A percentile compares a stretch with the other conserved stretches of the same genome.
These are phyloP conservation scores for Mucor mucedo DNA, from an alignment of 371 early-diverging fungal genomes.

Conservation along the genomic window DNA sequence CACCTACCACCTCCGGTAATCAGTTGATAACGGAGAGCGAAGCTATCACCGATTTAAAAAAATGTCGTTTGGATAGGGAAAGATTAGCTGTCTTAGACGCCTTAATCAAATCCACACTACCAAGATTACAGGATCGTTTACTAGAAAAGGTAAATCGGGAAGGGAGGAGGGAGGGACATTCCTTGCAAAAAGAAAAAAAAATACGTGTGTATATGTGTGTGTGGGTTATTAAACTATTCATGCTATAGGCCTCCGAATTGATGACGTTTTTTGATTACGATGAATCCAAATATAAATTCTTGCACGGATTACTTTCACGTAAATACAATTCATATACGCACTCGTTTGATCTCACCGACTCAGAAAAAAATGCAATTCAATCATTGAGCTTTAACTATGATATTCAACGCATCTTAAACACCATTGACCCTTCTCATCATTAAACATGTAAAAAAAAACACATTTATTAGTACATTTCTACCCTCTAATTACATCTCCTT, in stretches of 20 bases:
- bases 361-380: constrained; percentile 31
- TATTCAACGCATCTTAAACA: constrained; percentile 12
- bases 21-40: background rate
- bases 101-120: constrained; percentile 17
- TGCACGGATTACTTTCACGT: constrained; percentile 12
- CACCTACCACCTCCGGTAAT: background rate
- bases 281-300: constrained; percentile 33
- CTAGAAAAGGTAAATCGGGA: constrained; percentile 14
- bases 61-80: constrained; percentile 49
- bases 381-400: constrained; percentile 40
- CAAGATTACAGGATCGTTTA: constrained; percentile 19
- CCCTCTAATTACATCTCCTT: too few species aligned
- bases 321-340: constrained; percentile 5
- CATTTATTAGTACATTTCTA: too few species aligned
- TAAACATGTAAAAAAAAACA: background rate
- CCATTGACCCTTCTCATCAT: constrained; percentile 4
- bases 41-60: constrained; percentile 6
- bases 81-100: constrained; percentile 25
- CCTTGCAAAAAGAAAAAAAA: too few species aligned
- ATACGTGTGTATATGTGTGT: too few species aligned
- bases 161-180: too few species aligned
- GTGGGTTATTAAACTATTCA: too few species aligned
- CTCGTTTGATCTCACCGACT: constrained; percentile 7
- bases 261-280: constrained; percentile 36
- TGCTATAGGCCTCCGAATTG: constrained; percentile 20